Conservation (phyloP, 208 protist species). For the Crithidia acanthocephali region DNA sequence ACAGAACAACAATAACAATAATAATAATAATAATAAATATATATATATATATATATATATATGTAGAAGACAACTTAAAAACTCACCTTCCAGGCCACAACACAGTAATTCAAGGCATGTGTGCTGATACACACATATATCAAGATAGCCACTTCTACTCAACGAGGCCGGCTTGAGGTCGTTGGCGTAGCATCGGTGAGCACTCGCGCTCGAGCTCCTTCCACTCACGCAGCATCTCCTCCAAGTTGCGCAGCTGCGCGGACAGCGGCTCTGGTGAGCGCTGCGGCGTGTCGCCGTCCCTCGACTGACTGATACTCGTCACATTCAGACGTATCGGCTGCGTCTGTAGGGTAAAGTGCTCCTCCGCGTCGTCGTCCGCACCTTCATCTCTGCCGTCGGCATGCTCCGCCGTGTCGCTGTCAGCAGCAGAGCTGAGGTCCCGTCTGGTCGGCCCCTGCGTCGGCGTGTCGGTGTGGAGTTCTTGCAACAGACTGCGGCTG, state of each 20-base stretch:
- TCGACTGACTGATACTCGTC: neutral
- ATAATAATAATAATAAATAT: no score
- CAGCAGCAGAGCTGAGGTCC: neutral
- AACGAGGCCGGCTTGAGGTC: neutral
- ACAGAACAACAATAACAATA: neutral
- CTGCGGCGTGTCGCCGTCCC: neutral
- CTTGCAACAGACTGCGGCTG: constrained; percentile 18
- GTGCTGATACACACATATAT: neutral
- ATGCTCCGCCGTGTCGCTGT: neutral
- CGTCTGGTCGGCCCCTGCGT: neutral
- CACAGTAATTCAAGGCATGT: no score
- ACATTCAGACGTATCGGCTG: neutral
- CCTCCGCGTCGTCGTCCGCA: neutral
- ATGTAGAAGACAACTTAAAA: no score
- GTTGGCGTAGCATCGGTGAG: constrained; percentile 26
- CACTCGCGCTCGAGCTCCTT: constrained; percentile 48
- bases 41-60: no score
- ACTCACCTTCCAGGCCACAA: no score
- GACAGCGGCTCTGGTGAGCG: constrained; percentile 16
- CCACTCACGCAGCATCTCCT: constrained; percentile 56
- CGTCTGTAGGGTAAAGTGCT: neutral
- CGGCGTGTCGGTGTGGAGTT: constrained; percentile 4
- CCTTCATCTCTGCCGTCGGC: neutral
- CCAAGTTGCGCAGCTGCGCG: constrained; percentile 41
- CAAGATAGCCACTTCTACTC: neutral